These are phyloP conservation scores for Mycena indigotica DNA, from an alignment of 768 basidiomycete species.

Conservation along the genomic window DNA sequence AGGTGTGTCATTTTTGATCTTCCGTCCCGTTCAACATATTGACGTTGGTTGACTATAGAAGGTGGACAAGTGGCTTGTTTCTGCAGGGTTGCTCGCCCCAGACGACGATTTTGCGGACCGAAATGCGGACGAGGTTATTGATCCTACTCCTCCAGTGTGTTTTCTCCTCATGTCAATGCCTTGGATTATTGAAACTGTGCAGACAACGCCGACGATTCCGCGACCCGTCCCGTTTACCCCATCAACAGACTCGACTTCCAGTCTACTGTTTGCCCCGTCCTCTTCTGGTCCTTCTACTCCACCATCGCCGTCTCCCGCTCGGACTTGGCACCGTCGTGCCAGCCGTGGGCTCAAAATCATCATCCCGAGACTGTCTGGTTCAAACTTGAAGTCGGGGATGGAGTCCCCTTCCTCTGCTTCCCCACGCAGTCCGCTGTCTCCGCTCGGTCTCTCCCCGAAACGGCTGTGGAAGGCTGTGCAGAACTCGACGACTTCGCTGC, in stretches of 20 bases:
- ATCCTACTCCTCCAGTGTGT: too few species aligned
- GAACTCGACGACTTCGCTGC: constrained; percentile 1
- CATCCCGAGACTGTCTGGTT: constrained; percentile 1
- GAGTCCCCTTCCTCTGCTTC: neutral
- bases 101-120: neutral
- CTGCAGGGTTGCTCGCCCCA: constrained; percentile 4
- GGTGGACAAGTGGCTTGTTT: constrained; percentile 10
- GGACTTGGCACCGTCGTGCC: constrained; percentile 13
- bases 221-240: too few species aligned
- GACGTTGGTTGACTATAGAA: neutral
- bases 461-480: constrained; percentile 12
- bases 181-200: too few species aligned
- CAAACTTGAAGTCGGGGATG: neutral
- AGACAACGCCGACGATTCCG: too few species aligned
- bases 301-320: neutral
- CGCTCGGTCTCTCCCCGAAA: constrained; percentile 3
- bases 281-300: neutral
- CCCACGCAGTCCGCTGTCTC: neutral
- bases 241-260: too few species aligned
- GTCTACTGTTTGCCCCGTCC: neutral
- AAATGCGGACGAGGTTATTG: neutral
- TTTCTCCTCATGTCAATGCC: too few species aligned
- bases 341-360: too few species aligned
- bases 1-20: neutral
- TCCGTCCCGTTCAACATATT: neutral